These are phyloP conservation scores for Neurospora sp. DNA, from an alignment of 495 filamentous ascomycete genomes.

Conservation along the genomic window DNA sequence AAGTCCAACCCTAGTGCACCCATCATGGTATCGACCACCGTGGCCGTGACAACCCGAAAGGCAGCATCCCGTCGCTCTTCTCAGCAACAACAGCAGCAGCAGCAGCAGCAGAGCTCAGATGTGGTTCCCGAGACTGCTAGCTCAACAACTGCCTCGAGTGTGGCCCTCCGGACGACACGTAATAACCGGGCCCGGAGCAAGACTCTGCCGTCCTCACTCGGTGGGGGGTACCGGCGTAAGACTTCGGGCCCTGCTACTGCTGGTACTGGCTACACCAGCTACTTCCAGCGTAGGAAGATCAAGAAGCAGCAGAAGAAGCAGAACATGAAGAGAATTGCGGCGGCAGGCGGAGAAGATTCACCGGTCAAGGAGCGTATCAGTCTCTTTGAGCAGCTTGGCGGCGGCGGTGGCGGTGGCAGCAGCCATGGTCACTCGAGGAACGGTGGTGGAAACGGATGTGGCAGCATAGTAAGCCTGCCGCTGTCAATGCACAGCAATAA, in stretches of 20 bases:
- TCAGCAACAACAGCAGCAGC: not conserved
- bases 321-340: slow-evolving; percentile 1
- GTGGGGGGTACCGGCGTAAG: not conserved
- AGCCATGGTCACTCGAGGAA: not conserved
- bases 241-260: not conserved
- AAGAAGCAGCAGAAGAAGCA: slow-evolving; percentile 5
- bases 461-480: not conserved
- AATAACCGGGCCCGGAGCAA: not conserved
- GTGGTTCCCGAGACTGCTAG: not conserved
- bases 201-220: not conserved
- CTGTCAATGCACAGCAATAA: not conserved
- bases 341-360: slow-evolving; percentile 8
- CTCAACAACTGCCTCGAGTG: not conserved
- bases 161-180: not conserved
- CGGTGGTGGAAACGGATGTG: not conserved
- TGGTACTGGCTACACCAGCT: not conserved
- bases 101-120: not conserved
- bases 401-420: not conserved
- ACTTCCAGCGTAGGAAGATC: not conserved
- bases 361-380: slow-evolving; percentile 26
- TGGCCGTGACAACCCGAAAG: slow-evolving; percentile 6
- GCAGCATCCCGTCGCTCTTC: not conserved
- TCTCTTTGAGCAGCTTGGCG: slow-evolving; percentile 21
- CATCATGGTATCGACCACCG: slow-evolving; percentile 12
- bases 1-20: slow-evolving; percentile 11